Conservation (phyloP, 768 basidiomycete genomes). For the Heimioporus sp. region DNA sequence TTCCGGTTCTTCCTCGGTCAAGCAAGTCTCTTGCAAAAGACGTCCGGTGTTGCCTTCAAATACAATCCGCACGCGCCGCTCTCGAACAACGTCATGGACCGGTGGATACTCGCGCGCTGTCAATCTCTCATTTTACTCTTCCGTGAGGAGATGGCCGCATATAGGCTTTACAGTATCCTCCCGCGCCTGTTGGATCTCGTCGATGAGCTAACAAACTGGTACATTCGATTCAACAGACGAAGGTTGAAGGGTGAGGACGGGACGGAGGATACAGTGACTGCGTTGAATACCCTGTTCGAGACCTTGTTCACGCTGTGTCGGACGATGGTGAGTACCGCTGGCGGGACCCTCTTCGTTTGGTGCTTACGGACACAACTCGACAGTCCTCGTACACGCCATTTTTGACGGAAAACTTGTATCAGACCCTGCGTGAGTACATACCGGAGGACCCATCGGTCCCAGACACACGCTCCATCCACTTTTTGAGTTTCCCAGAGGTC, state of each 20-base stretch:
- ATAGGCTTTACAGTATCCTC: slow-evolving; percentile 95
- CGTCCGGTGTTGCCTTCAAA: slow-evolving; percentile 68
- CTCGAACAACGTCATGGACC: slow-evolving; percentile 94
- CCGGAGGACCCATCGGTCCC: slow-evolving; percentile 67
- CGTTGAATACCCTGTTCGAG: slow-evolving; percentile 95
- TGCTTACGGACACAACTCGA: neutral
- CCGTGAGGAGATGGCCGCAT: slow-evolving; percentile 93
- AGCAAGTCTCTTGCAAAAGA: slow-evolving; percentile 81
- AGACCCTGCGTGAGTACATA: slow-evolving; percentile 82
- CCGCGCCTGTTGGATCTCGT: slow-evolving; percentile 90
- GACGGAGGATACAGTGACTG: slow-evolving; percentile 78
- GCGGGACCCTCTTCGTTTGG: neutral
- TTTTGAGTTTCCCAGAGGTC: slow-evolving; percentile 89
- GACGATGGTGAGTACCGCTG: slow-evolving; percentile 70
- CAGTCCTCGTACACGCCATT: slow-evolving; percentile 99
- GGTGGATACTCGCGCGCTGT: slow-evolving; percentile 97
- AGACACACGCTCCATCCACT: slow-evolving; percentile 93
- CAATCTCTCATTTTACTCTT: slow-evolving; percentile 94
- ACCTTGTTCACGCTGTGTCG: slow-evolving; percentile 90
- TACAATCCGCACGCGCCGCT: slow-evolving; percentile 86
- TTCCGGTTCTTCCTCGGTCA: slow-evolving; percentile 99
- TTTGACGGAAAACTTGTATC: slow-evolving; percentile 95
- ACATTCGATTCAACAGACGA: slow-evolving; percentile 97
- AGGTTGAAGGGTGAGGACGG: slow-evolving; percentile 95
- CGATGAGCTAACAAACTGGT: slow-evolving; percentile 98